phyloP scores from a whole-genome alignment of 768 basidiomycete genomes.

The Favolaschia claudopus region DNA sequence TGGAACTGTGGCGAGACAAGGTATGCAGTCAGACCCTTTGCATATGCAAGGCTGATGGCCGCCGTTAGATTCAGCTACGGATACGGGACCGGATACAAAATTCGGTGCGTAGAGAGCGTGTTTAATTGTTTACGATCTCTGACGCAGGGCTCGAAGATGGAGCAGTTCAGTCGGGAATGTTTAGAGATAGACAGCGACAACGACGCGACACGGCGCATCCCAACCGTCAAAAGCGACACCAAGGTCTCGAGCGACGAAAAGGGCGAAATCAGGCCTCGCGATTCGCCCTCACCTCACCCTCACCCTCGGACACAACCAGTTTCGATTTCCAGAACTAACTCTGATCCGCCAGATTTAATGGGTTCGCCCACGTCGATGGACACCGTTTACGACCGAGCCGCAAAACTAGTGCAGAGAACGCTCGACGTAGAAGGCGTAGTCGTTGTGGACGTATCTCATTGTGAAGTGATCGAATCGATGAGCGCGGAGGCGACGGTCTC shows the following conservation, averaged over 20 bases:
- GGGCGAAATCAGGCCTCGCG: neutral
- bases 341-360: conserved; percentile 37
- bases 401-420: conserved; percentile 87
- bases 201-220: conserved; percentile 47
- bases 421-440: conserved; percentile 92
- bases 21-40: conserved; percentile 41
- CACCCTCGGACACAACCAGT: neutral
- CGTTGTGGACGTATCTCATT: conserved; percentile 92
- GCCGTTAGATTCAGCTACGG: conserved; percentile 78
- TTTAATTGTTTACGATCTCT: neutral
- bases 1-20: conserved; percentile 96
- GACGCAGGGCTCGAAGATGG: conserved; percentile 65
- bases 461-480: conserved; percentile 83
- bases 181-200: conserved; percentile 85
- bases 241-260: conserved; percentile 3
- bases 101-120: conserved; percentile 59
- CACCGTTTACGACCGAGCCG: conserved; percentile 88
- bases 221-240: conserved; percentile 38
- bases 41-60: neutral
- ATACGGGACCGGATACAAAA: conserved; percentile 92
- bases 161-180: conserved; percentile 93
- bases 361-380: conserved; percentile 70
- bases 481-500: conserved; percentile 66
- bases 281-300: neutral
- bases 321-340: neutral